Conservation (phyloP, 805 yeast genomes). For the Barnettozyma californica region DNA sequence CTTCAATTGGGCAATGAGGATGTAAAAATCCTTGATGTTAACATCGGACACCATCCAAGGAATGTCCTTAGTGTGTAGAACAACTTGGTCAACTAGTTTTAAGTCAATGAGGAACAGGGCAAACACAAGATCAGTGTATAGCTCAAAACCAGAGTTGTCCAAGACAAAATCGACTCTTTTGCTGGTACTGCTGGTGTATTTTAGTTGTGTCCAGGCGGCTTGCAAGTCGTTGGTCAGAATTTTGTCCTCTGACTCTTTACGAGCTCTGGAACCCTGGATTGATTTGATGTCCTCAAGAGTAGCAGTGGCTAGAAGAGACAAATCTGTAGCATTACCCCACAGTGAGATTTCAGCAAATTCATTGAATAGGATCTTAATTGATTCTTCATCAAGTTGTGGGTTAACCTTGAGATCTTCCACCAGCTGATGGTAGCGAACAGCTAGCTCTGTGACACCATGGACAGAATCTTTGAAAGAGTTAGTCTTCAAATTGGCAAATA, state of each 20-base stretch:
- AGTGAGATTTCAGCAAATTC: constrained; percentile 85
- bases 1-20: constrained; percentile 50
- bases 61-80: constrained; percentile 80
- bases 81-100: constrained; percentile 56
- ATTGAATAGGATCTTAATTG: constrained; percentile 54
- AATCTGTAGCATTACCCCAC: constrained; percentile 98
- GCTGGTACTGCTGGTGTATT: constrained; percentile 13
- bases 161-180: constrained; percentile 72
- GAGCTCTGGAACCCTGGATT: constrained; percentile 83
- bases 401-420: constrained; percentile 24
- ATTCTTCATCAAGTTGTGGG: constrained; percentile 25
- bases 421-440: constrained; percentile 52
- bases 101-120: constrained; percentile 66
- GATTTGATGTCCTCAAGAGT: constrained; percentile 84
- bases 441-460: constrained; percentile 76
- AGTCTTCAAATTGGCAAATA: constrained; percentile 66
- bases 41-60: constrained; percentile 99
- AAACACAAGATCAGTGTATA: constrained; percentile 76
- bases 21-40: constrained; percentile 70
- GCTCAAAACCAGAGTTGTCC: constrained; percentile 94
- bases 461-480: constrained; percentile 70
- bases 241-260: constrained; percentile 75
- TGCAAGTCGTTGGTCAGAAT: constrained; percentile 73
- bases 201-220: constrained; percentile 54
- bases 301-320: constrained; percentile 85